Evolutionary conservation across 2,329 filamentous ascomycete genomes (phyloP).

Genomic region (Diaporthe citri): DNA sequence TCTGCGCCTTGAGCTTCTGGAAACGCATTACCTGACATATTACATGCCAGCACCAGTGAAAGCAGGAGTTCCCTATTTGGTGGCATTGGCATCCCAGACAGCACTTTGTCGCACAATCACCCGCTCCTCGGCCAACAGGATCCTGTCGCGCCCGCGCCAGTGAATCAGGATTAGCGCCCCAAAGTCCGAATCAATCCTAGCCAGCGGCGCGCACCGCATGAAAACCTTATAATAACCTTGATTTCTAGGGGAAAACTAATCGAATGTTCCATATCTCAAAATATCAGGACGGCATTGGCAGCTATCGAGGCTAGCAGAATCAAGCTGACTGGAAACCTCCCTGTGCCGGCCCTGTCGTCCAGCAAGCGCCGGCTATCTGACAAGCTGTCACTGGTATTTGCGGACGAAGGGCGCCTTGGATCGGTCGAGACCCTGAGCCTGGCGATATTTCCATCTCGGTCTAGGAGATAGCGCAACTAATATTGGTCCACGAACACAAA

Average conservation of each 20-base stretch:
- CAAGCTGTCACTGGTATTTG: not conserved
- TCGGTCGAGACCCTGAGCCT: not conserved
- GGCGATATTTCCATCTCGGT: not conserved
- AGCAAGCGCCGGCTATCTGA: not conserved
- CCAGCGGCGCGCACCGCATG: slow-evolving; percentile 20
- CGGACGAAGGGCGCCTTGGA: not conserved
- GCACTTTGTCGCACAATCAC: not conserved
- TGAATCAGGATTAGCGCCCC: not conserved
- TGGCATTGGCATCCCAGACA: not conserved
- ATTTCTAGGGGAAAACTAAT: not conserved
- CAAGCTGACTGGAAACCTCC: not conserved
- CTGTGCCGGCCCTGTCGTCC: not conserved
- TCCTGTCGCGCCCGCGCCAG: not conserved
- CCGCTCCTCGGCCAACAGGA: slow-evolving; percentile 1
- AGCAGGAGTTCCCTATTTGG: not conserved
- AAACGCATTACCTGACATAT: not conserved
- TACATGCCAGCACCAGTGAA: not conserved
- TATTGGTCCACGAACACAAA: not conserved
- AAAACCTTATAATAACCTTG: slow-evolving; percentile 30
- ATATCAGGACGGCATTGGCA: slow-evolving; percentile 20
- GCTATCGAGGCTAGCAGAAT: slow-evolving; percentile 10
- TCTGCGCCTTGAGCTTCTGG: not conserved
- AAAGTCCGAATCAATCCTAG: not conserved
- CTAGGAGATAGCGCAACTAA: not conserved
- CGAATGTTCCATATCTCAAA: slow-evolving; percentile 8